These are phyloP conservation scores for Penicillium maclennaniae DNA, from an alignment of 495 filamentous ascomycete species.

Conservation along the genomic window DNA sequence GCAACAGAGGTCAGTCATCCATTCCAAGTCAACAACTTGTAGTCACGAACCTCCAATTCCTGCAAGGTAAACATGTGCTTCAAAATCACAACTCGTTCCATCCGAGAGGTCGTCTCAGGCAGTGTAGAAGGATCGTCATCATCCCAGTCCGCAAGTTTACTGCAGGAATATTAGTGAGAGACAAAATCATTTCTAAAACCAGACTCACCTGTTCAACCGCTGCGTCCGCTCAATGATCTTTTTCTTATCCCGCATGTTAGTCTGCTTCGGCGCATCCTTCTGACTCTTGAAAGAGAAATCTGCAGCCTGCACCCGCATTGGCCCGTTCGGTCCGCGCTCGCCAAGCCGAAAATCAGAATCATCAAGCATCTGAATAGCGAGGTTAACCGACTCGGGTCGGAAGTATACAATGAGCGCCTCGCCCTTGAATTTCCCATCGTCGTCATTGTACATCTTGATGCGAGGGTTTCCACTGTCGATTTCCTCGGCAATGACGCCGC, in stretches of 20 bases:
- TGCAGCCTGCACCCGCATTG: conserved; percentile 78
- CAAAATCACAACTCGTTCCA: conserved; percentile 79
- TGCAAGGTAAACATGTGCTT: conserved; percentile 92
- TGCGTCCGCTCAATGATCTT: conserved; percentile 89
- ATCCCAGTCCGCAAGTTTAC: conserved; percentile 89
- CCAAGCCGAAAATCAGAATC: conserved; percentile 79
- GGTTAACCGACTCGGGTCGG: conserved; percentile 80
- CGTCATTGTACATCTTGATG: conserved; percentile 89
- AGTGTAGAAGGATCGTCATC: conserved; percentile 71
- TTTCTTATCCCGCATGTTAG: conserved; percentile 59
- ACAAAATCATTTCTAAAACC: neutral
- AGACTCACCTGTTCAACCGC: conserved; percentile 64
- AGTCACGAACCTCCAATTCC: conserved; percentile 58
- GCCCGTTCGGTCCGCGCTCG: conserved; percentile 46
- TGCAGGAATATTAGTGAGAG: conserved; percentile 24
- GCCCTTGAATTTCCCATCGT: conserved; percentile 81
- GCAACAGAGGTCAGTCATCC: conserved; percentile 17
- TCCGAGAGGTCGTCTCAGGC: conserved; percentile 55
- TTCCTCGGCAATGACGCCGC: conserved; percentile 90
- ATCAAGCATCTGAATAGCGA: conserved; percentile 89
- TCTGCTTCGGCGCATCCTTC: conserved; percentile 54
- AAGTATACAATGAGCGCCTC: conserved; percentile 93
- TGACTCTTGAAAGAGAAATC: conserved; percentile 84
- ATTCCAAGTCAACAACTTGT: neutral
- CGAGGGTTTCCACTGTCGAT: conserved; percentile 80